phyloP scores from a whole-genome alignment of 495 filamentous ascomycete genomes.

The Penicillium paxilli region DNA sequence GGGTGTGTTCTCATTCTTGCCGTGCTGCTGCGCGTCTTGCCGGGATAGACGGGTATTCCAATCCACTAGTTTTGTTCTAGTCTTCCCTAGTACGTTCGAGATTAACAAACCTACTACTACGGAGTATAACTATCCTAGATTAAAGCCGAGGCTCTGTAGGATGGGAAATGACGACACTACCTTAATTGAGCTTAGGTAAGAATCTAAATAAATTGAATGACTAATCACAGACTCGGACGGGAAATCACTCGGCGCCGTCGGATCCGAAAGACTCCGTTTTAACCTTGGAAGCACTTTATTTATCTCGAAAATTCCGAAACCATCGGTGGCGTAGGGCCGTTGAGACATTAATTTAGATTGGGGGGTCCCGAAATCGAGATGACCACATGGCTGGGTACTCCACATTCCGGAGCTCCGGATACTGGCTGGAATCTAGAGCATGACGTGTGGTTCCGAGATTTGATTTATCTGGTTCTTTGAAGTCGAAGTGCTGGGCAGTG shows the following conservation, averaged over 20 bases:
- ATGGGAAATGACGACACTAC: not conserved
- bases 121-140: not conserved
- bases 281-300: not conserved
- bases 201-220: not conserved
- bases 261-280: constrained; percentile 2
- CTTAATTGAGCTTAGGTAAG: too few relatives aligned
- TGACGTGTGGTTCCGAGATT: not conserved
- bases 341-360: not conserved
- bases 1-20: too few relatives aligned
- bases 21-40: too few relatives aligned
- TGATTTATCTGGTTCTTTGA: not conserved
- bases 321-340: not conserved
- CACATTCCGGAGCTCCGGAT: not conserved
- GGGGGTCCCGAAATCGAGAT: not conserved
- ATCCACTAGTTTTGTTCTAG: not conserved
- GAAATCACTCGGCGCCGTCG: constrained; percentile 8
- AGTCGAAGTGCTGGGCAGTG: too few relatives aligned
- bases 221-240: too few relatives aligned
- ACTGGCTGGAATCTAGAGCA: not conserved
- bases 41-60: too few relatives aligned
- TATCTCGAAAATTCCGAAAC: not conserved
- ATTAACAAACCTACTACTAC: not conserved
- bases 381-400: not conserved
- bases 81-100: not conserved
- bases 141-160: too few relatives aligned